Evolutionary conservation across 2,329 filamentous ascomycete species (phyloP).

Genomic region (Colletotrichum tamarilloi): DNA sequence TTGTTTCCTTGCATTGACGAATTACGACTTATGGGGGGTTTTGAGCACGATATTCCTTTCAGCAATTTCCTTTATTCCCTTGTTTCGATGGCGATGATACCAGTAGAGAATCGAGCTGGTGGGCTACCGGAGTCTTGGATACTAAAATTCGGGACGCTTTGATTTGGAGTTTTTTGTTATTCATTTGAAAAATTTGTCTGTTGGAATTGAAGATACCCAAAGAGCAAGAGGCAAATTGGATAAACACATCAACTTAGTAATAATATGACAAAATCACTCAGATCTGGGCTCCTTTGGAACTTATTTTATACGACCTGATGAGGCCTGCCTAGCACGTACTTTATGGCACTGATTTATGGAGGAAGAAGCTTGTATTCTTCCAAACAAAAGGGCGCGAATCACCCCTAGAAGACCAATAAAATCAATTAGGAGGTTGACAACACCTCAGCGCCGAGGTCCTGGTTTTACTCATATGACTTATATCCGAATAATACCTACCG

Average conservation of each 20-base stretch:
- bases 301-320: background rate
- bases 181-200: background rate
- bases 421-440: too few species aligned
- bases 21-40: slow-evolving; percentile 15
- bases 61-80: background rate
- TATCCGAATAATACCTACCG: too few species aligned
- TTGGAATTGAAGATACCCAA: slow-evolving; percentile 26
- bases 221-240: slow-evolving; percentile 17
- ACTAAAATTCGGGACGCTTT: background rate
- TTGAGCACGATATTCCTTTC: slow-evolving; percentile 15
- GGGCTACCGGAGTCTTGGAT: background rate
- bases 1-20: background rate
- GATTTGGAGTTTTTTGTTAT: background rate
- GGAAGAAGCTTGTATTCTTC: too few species aligned
- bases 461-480: too few species aligned
- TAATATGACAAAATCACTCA: background rate
- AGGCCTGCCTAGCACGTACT: too few species aligned
- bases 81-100: background rate
- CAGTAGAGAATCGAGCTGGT: background rate
- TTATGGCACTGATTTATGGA: too few species aligned
- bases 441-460: too few species aligned
- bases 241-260: background rate
- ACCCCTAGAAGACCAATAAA: too few species aligned
- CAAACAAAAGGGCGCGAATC: too few species aligned
- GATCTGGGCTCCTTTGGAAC: background rate